phyloP scores from a whole-genome alignment of 805 yeast genomes.

The Scheffersomyces stipitis region DNA sequence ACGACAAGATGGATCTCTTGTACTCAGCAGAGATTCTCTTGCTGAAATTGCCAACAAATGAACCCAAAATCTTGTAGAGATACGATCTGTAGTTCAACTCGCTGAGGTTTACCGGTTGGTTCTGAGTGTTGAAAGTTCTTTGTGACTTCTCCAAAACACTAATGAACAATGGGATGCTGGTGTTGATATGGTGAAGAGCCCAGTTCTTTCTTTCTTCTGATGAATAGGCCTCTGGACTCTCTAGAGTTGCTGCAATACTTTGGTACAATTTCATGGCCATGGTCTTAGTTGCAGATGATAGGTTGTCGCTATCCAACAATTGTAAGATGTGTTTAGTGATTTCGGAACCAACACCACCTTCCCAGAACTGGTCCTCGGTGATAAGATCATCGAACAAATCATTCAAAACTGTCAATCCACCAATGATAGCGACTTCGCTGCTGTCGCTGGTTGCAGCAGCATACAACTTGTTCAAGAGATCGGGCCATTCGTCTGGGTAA shows the following conservation, averaged over 20 bases:
- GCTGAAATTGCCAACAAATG: slow-evolving; percentile 27
- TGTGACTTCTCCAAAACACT: slow-evolving; percentile 16
- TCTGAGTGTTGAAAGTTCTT: background rate
- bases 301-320: slow-evolving; percentile 31
- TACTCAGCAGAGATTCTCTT: slow-evolving; percentile 18
- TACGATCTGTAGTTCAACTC: slow-evolving; percentile 25
- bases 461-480: slow-evolving; percentile 52
- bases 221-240: slow-evolving; percentile 47
- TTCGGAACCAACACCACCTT: slow-evolving; percentile 61
- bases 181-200: slow-evolving; percentile 23
- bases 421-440: slow-evolving; percentile 40
- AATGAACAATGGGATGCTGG: slow-evolving; percentile 16
- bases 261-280: slow-evolving; percentile 53
- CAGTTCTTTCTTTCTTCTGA: slow-evolving; percentile 35
- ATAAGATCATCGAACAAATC: slow-evolving; percentile 86
- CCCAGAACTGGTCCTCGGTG: slow-evolving; percentile 83
- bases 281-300: slow-evolving; percentile 41
- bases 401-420: slow-evolving; percentile 59
- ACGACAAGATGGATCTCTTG: slow-evolving; percentile 12
- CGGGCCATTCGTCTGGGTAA: slow-evolving; percentile 96
- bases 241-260: slow-evolving; percentile 52
- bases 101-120: slow-evolving; percentile 4
- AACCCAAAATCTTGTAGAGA: slow-evolving; percentile 26
- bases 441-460: slow-evolving; percentile 30
- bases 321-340: slow-evolving; percentile 51